Conservation (phyloP, 345 rosid genomes). For the Geranium rotundifolium region DNA sequence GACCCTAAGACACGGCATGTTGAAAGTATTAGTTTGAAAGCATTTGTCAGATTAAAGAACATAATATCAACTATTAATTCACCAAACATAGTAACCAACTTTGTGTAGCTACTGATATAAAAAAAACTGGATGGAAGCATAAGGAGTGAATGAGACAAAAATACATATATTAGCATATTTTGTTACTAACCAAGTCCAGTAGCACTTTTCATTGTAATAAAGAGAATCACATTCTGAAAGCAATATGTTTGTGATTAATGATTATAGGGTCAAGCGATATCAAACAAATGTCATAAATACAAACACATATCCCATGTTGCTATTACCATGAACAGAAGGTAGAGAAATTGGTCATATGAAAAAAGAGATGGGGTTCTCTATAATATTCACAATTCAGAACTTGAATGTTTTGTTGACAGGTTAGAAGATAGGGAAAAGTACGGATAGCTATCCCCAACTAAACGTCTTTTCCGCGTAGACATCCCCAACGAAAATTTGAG, state of each 20-base stretch:
- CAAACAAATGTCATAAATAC: background rate
- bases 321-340: background rate
- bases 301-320: background rate
- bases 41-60: background rate
- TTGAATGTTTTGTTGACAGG: background rate
- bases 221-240: background rate
- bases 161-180: background rate
- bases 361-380: background rate
- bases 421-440: no score
- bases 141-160: no score
- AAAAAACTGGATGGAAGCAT: background rate
- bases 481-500: no score
- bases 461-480: no score
- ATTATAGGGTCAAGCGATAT: background rate
- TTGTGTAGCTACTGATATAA: background rate
- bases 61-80: background rate
- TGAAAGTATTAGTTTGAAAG: constrained; percentile 8
- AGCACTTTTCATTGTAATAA: no score
- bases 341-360: background rate
- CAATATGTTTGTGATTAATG: background rate
- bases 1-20: constrained; percentile 48
- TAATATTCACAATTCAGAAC: background rate
- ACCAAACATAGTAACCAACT: background rate
- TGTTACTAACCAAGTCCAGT: background rate
- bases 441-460: no score